Conservation (phyloP, 1,139 yeast genomes). For the Scheffersomyces segobiensis region DNA sequence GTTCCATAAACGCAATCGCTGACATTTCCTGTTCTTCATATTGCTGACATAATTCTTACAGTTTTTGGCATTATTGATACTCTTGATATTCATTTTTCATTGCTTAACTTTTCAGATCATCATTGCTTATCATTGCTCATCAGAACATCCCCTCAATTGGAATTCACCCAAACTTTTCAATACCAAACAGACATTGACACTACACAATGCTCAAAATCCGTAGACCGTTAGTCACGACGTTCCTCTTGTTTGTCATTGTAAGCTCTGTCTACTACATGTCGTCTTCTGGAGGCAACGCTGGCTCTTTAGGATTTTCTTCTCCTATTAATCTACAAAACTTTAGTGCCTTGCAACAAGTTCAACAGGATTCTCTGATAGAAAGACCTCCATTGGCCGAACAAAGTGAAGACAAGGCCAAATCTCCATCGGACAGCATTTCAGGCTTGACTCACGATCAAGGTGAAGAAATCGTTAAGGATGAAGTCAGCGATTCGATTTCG, state of each 20-base stretch:
- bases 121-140: background rate
- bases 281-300: constrained; percentile 12
- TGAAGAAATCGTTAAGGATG: background rate
- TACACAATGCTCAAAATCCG: constrained; percentile 19
- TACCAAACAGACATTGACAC: background rate
- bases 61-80: background rate
- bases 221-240: constrained; percentile 27
- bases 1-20: no score
- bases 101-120: background rate
- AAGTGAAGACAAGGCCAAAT: background rate
- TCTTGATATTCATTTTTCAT: background rate
- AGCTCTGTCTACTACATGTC: constrained; percentile 30
- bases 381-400: background rate
- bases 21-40: background rate
- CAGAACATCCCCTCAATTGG: background rate
- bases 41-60: background rate
- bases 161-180: background rate
- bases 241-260: constrained; percentile 22
- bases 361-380: background rate
- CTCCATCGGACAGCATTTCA: background rate
- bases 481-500: background rate
- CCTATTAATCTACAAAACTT: constrained; percentile 23
- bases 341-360: background rate
- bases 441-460: background rate
- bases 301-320: constrained; percentile 22